Conservation (phyloP, 2,329 filamentous ascomycete genomes). For the Xylariaceae sp. region DNA sequence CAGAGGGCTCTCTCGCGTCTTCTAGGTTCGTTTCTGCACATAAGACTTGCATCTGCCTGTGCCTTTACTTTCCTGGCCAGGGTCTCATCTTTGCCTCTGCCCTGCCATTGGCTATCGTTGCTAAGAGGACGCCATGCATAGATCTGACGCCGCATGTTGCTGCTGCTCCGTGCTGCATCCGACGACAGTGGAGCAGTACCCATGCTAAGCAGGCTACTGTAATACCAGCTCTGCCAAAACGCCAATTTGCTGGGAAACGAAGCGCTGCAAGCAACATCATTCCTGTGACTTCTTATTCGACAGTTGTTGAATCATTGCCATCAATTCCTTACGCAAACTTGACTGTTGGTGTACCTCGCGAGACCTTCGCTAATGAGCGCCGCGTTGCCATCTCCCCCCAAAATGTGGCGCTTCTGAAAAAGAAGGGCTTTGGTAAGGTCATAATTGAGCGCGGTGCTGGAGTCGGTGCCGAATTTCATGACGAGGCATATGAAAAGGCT, state of each 20-base stretch:
- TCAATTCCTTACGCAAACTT: conserved; percentile 66
- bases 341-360: conserved; percentile 73
- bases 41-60: conserved; percentile 1
- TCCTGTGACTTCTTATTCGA: conserved; percentile 28
- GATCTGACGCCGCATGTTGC: conserved; percentile 20
- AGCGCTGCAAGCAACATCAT: conserved; percentile 21
- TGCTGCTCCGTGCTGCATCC: conserved; percentile 12
- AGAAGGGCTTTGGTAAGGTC: conserved; percentile 77
- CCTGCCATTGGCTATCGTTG: conserved; percentile 14
- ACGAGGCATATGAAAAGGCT: conserved; percentile 71
- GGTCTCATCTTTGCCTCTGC: neutral
- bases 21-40: conserved; percentile 26
- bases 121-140: conserved; percentile 24
- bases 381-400: conserved; percentile 81
- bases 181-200: conserved; percentile 28
- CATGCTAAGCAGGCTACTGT: conserved; percentile 25
- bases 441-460: conserved; percentile 81
- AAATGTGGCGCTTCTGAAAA: conserved; percentile 76
- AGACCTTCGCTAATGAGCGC: conserved; percentile 74
- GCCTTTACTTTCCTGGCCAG: conserved; percentile 2
- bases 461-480: conserved; percentile 68
- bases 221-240: conserved; percentile 25
- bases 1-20: conserved; percentile 24
- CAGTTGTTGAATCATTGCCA: conserved; percentile 31
- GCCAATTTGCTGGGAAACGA: conserved; percentile 14